A percentile compares a stretch with the other conserved stretches of the same genome.
These are phyloP conservation scores for Narthecium ossifragum DNA, from an alignment of 106 monocot genomes.

Conservation along the genomic window DNA sequence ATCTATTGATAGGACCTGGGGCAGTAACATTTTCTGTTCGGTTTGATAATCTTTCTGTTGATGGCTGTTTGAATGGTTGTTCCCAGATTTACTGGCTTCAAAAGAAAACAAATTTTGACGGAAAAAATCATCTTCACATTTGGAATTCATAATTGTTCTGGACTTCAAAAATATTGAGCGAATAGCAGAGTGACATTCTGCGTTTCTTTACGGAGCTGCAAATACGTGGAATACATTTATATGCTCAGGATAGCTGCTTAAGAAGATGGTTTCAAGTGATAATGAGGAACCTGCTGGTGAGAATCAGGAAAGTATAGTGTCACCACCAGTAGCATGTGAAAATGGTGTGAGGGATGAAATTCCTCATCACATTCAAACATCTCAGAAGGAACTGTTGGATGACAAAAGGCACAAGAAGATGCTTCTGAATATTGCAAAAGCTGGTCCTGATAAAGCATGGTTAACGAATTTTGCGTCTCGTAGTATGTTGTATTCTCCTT, in stretches of 20 bases:
- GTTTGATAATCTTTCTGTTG: neutral
- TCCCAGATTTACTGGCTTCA: neutral
- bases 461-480: constrained; percentile 30
- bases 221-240: neutral
- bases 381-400: constrained; percentile 23
- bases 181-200: no score
- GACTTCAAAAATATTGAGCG: no score
- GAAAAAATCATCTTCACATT: no score
- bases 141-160: no score
- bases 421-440: constrained; percentile 14
- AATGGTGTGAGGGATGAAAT: constrained; percentile 15
- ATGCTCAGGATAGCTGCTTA: constrained; percentile 4
- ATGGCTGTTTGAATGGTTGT: neutral
- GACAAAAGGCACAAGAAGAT: constrained; percentile 19
- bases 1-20: neutral
- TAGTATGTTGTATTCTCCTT: constrained; percentile 38
- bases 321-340: constrained; percentile 7
- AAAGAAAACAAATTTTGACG: neutral
- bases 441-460: constrained; percentile 14
- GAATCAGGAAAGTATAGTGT: constrained; percentile 36
- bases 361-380: constrained; percentile 21
- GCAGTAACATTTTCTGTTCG: neutral
- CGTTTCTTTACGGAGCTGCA: neutral
- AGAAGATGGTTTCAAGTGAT: constrained; percentile 42
- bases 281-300: constrained; percentile 32